These are phyloP conservation scores for Nitzschia sp. DNA, from an alignment of 108 stramenopile genomes.

Conservation along the genomic window DNA sequence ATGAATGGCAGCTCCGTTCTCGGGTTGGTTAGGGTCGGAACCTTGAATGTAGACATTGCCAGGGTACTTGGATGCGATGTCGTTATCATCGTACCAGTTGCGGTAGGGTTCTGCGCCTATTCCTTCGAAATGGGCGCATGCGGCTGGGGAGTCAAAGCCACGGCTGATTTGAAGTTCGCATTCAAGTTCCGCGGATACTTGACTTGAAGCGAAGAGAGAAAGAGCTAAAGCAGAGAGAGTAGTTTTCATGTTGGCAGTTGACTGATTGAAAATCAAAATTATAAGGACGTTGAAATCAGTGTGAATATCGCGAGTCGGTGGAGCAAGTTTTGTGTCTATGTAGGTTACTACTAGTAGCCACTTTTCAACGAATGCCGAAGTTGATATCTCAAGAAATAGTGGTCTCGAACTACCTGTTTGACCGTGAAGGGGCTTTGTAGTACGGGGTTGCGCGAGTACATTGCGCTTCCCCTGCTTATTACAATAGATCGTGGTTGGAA, in stretches of 20 bases:
- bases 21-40: constrained; percentile 7
- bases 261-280: too few species aligned
- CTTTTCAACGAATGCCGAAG: too few species aligned
- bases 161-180: background rate
- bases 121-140: constrained; percentile 12
- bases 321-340: too few species aligned
- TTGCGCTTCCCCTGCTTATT: too few species aligned
- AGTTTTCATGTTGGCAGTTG: background rate
- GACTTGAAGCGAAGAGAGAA: background rate
- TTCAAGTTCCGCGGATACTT: background rate
- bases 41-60: constrained; percentile 4
- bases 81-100: constrained; percentile 6
- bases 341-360: too few species aligned
- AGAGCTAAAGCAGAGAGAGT: background rate
- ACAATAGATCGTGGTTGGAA: too few species aligned
- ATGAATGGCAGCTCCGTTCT: constrained; percentile 43
- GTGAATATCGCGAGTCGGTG: too few species aligned
- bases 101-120: background rate
- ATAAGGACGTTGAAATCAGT: too few species aligned
- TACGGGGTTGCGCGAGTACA: too few species aligned
- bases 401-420: too few species aligned
- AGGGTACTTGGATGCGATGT: constrained; percentile 5
- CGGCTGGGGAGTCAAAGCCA: background rate
- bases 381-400: too few species aligned
- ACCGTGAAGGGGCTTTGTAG: too few species aligned